Base-by-base conservation (phyloP, 768 basidiomycete species). In the Pisolithus orientalis region DNA sequence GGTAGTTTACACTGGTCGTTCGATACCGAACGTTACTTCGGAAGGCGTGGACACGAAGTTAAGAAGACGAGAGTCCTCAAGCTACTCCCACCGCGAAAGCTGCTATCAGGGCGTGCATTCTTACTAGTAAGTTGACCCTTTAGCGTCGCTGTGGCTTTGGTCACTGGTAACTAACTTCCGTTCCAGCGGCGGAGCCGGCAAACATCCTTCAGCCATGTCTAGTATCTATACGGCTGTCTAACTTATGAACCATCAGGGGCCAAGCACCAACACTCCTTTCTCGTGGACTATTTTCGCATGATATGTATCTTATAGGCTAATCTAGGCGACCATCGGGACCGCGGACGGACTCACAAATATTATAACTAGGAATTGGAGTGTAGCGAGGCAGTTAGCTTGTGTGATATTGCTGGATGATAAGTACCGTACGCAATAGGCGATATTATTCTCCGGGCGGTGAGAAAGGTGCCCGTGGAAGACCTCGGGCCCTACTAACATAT, bases 1-100 rank as follows among this genome's bases (percentile, higher is more conserved):
- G 85, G 86, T 28, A 84, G 80, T 43, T 63, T 88, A 24, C 82
- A 86, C 62, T 90, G 88, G 88, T 87, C 75, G 6, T 90, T 88
- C 61, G 81, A 87, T 60, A 78, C 80, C 11, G 82, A 82, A 64
- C 68, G 87, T 44, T 90, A 90, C 67, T 90, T 90, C 64, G 83
- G 81, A 29, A 80, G 76, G 61, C 61, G 57, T 1, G 87, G 84
- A 11, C 68, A 58, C 37, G 65, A 75, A 50, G 75, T 87, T 51
- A 87, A 84, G 70, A 68, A 65, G 29, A 74, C 70, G 11, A 75
- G 82, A 31, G 60, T 77, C n/a, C 77, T 90, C 49, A 72, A 72
- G 16, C 72, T 90, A 57, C 76, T 79, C 49, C 44, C 28, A 14
- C 79, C 78, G 49, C 72, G 56, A 32, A 39, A 5, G 27, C 28